Base-by-base conservation (phyloP, 78 protist species). In the Pelomyxa schiedti region DNA sequence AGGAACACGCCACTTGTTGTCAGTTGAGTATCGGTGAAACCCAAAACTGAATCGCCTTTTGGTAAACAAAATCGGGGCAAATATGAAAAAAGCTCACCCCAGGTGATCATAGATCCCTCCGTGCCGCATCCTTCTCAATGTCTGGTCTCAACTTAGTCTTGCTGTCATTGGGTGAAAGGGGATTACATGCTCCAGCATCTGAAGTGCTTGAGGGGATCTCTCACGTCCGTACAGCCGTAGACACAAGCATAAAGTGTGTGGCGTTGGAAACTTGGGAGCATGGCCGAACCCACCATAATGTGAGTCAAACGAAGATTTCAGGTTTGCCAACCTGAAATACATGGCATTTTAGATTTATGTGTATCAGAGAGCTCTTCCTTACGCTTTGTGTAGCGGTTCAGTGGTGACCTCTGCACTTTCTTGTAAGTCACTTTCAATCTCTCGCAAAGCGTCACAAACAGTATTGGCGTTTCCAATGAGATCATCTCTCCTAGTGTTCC, bases 21-120 rank as follows among this genome's bases (percentile, higher is more conserved):
- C 38, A 47, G 42, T 41, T 58, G 4, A 2, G 39, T 37, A 80
- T 43, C 70, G 69, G 39, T 43, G 0, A 75, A 0, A 53, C 74
- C 29, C 86, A 91, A 7, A 91, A n/a, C n/a, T n/a, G n/a, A n/a
- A n/a, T n/a, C n/a, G 91, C 36, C 86, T 79, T 35, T 79, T 80
- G 91, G 91, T 86, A 69, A 74, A 82, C 0, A 39, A 47, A 0
- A 85, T 82, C 5, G 83, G 89, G 28, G 82, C 69, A 71, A 87
- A 89, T 36, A 90, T 47, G 64, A 85, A 90, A 64, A 89, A 89
- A 2, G 92, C 93, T 52, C 90, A 85, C 32, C 90, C 93, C 9
- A 89, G 8, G 29, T 89, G 93, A 35, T 89, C 93, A 42, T 88
- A 64, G 8, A 89, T 88, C 3, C 93, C 93, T 8, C 93, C 93